Percentiles rank a stretch among this genome's conserved stretches.
Evolutionary conservation across 257 asterid genomes (phyloP).

Genomic region (Plantago ovata): DNA sequence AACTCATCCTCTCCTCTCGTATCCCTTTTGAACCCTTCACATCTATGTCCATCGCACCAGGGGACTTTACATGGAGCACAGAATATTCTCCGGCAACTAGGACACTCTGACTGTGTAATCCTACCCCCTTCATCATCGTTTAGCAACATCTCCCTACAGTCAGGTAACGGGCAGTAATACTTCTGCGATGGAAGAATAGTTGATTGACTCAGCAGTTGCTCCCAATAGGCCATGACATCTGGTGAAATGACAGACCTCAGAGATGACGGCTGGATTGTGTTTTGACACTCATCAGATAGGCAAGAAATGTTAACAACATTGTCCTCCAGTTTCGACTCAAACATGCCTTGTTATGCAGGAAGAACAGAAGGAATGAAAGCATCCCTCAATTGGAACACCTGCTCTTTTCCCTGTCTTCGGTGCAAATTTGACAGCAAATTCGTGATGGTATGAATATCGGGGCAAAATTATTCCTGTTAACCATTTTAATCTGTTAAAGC

Average conservation of each 20-base stretch:
- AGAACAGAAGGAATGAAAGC: constrained; percentile 33
- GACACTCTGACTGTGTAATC: constrained; percentile 37
- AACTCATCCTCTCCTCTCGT: constrained; percentile 26
- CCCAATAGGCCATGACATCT: constrained; percentile 35
- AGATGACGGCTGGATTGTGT: constrained; percentile 13
- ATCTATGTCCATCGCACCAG: constrained; percentile 43
- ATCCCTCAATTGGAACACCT: constrained; percentile 30
- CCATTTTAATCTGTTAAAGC: too few relatives aligned
- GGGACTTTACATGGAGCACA: constrained; percentile 49
- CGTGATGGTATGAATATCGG: too few relatives aligned
- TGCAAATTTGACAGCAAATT: constrained; percentile 31
- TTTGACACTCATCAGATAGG: constrained; percentile 40
- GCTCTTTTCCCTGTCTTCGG: constrained; percentile 21
- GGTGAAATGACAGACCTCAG: constrained; percentile 23
- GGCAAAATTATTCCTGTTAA: too few relatives aligned
- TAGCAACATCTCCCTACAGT: constrained; percentile 42
- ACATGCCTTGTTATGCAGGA: constrained; percentile 30
- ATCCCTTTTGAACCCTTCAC: constrained; percentile 30
- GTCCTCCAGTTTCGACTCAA: constrained; percentile 30
- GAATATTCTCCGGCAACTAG: constrained; percentile 38
- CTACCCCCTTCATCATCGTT: constrained; percentile 22
- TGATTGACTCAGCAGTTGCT: constrained; percentile 32
- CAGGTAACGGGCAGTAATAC: constrained; percentile 41
- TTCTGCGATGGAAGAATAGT: constrained; percentile 30
- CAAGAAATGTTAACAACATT: constrained; percentile 30